Evolutionary conservation across 257 asterid species (phyloP).

Genomic region (Ilex asprella): DNA sequence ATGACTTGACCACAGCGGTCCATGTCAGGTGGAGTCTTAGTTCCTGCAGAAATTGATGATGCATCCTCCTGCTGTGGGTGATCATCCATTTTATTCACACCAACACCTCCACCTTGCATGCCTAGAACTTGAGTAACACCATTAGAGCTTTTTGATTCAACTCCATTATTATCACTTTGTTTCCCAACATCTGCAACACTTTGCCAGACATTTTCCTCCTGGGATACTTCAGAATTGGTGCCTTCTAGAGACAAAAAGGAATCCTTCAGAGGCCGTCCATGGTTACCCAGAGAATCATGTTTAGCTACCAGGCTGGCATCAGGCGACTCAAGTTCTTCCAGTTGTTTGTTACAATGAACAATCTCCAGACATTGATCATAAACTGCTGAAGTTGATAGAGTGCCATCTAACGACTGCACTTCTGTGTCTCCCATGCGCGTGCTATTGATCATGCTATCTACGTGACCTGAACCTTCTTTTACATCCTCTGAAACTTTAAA

Average conservation of each 20-base stretch:
- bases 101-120: slow-evolving; percentile 22
- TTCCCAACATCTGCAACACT: slow-evolving; percentile 19
- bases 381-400: slow-evolving; percentile 7
- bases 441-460: slow-evolving; percentile 11
- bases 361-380: background rate
- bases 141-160: slow-evolving; percentile 26
- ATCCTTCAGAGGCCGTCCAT: slow-evolving; percentile 11
- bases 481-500: slow-evolving; percentile 6
- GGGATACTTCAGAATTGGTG: slow-evolving; percentile 16
- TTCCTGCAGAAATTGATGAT: slow-evolving; percentile 13
- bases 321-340: slow-evolving; percentile 20
- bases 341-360: slow-evolving; percentile 13
- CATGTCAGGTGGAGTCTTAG: slow-evolving; percentile 27
- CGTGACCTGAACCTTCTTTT: slow-evolving; percentile 19
- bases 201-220: slow-evolving; percentile 19
- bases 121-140: slow-evolving; percentile 19
- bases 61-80: slow-evolving; percentile 17
- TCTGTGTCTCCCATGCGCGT: slow-evolving; percentile 15
- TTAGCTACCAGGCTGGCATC: slow-evolving; percentile 23
- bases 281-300: slow-evolving; percentile 14
- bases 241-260: slow-evolving; percentile 15
- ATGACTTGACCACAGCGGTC: slow-evolving; percentile 1
- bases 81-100: slow-evolving; percentile 25
- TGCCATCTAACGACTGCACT: slow-evolving; percentile 24
- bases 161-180: slow-evolving; percentile 14